Percentiles rank a stretch among this genome's conserved stretches.
These are phyloP conservation scores for Thelephora terrestris DNA, from an alignment of 1,284 basidiomycete genomes.

Conservation along the genomic window DNA sequence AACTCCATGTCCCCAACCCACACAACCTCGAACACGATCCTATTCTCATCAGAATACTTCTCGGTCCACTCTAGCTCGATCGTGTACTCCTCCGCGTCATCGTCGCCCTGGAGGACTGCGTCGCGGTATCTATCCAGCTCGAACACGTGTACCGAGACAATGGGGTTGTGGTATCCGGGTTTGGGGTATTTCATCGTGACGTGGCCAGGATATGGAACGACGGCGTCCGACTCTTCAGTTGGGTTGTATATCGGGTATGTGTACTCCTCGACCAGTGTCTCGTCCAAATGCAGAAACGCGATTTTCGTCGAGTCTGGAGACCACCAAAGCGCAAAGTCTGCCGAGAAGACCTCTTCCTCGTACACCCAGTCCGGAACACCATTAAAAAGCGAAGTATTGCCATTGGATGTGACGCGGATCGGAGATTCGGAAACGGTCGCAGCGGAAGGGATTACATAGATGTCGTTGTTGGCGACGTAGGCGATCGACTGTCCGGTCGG, in stretches of 20 bases:
- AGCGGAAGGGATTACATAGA: constrained; percentile 67
- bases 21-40: constrained; percentile 72
- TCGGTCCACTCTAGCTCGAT: constrained; percentile 58
- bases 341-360: constrained; percentile 83
- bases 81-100: constrained; percentile 34
- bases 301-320: constrained; percentile 74
- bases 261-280: constrained; percentile 80
- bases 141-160: constrained; percentile 80
- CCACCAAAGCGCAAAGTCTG: constrained; percentile 84
- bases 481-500: constrained; percentile 76
- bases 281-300: constrained; percentile 83
- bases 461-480: constrained; percentile 74
- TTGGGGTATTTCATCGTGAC: constrained; percentile 85
- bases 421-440: constrained; percentile 37
- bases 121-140: constrained; percentile 45
- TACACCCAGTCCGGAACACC: constrained; percentile 97
- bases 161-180: constrained; percentile 86
- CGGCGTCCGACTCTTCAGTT: constrained; percentile 50
- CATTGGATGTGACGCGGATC: constrained; percentile 77
- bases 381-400: constrained; percentile 81
- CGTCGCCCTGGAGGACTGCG: constrained; percentile 24
- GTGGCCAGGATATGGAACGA: constrained; percentile 72
- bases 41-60: constrained; percentile 48
- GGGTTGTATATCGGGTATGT: constrained; percentile 89
- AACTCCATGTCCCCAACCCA: constrained; percentile 79